phyloP scores from a whole-genome alignment of 129 eudicot genomes.

The Daucus carota region DNA sequence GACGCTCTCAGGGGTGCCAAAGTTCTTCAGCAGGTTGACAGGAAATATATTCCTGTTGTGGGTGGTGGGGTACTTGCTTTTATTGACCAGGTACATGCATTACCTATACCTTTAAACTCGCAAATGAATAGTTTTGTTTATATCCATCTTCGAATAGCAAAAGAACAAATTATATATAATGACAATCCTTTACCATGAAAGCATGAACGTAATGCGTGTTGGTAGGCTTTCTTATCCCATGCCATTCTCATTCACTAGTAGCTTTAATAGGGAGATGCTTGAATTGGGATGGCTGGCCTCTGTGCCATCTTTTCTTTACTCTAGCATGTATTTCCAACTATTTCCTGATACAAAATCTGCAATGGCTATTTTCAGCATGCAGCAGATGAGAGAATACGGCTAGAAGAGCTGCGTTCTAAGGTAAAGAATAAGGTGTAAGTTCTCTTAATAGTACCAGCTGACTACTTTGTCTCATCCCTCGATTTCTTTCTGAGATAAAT shows the following conservation, averaged over 20 bases:
- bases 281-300: background rate
- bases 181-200: background rate
- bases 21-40: constrained; percentile 91
- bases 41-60: constrained; percentile 83
- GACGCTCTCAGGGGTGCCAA: constrained; percentile 53
- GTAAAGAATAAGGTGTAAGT: constrained; percentile 23
- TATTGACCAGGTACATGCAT: constrained; percentile 73
- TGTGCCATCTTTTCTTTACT: background rate
- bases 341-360: constrained; percentile 4
- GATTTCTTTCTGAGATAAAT: background rate
- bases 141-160: background rate
- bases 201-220: background rate
- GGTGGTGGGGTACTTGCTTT: constrained; percentile 65
- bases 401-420: constrained; percentile 86
- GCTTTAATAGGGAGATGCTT: background rate
- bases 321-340: constrained; percentile 1
- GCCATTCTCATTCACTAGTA: background rate
- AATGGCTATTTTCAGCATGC: constrained; percentile 65
- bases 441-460: background rate
- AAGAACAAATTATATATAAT: background rate
- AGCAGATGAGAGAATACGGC: constrained; percentile 92
- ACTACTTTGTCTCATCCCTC: background rate
- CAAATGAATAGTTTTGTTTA: background rate
- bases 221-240: background rate
- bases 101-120: background rate